Percentiles rank a stretch among this genome's conserved stretches.
Evolutionary conservation across 2,329 filamentous ascomycete species (phyloP).

Genomic region (Cryphonectria radicalis): DNA sequence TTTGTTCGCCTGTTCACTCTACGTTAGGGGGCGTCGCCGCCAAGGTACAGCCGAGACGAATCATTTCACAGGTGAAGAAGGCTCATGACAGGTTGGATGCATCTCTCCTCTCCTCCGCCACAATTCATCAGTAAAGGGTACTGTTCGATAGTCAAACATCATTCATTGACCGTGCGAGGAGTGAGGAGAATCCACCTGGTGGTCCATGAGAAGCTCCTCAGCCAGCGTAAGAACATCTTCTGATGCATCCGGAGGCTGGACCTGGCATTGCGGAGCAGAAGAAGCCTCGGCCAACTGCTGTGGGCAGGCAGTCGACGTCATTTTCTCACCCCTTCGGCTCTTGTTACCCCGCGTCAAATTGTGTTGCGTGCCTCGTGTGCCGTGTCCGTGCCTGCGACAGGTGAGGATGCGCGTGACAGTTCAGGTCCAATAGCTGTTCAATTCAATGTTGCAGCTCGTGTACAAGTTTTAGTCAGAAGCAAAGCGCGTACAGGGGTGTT

Average conservation of each 20-base stretch:
- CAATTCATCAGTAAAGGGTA: too few relatives aligned
- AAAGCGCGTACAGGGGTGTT: background rate
- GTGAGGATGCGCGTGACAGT: background rate
- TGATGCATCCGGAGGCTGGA: background rate
- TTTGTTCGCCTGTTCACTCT: background rate
- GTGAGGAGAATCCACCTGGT: too few relatives aligned
- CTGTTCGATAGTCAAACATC: too few relatives aligned
- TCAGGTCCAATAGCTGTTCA: background rate
- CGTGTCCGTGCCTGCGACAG: background rate
- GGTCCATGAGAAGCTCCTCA: too few relatives aligned
- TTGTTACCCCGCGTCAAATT: background rate
- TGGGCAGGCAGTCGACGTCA: background rate
- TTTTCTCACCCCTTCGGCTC: background rate
- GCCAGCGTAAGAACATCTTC: background rate
- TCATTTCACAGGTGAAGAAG: background rate
- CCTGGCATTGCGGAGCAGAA: background rate
- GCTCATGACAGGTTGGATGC: background rate
- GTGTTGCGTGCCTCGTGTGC: background rate
- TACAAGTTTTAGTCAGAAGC: background rate
- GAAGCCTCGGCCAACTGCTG: background rate
- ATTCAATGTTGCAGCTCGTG: background rate
- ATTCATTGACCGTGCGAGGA: too few relatives aligned
- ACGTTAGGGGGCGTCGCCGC: background rate
- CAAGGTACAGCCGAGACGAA: background rate
- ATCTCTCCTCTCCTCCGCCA: too few relatives aligned